phyloP scores from a whole-genome alignment of 805 yeast genomes.

The Pichia nakasei region DNA sequence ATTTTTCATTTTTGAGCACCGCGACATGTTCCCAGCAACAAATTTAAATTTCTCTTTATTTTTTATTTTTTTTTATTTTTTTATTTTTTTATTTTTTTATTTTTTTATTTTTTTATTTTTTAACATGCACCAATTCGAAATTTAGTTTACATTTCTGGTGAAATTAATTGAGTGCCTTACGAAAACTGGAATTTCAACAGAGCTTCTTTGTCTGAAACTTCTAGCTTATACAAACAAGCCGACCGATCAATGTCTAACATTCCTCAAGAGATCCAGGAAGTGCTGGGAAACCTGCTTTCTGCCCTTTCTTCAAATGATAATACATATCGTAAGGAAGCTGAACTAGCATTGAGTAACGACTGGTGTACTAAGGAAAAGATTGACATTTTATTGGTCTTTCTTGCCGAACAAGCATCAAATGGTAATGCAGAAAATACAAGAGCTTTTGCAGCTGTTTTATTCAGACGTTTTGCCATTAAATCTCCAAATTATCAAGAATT shows the following conservation, averaged over 20 bases:
- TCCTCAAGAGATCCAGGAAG: constrained; percentile 51
- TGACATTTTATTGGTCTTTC: constrained; percentile 61
- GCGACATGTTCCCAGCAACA: too few species aligned
- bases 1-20: too few species aligned
- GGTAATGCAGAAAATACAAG: constrained; percentile 54
- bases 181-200: too few species aligned
- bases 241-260: constrained; percentile 44
- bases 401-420: constrained; percentile 68
- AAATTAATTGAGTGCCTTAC: too few species aligned
- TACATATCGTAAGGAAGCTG: constrained; percentile 64
- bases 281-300: constrained; percentile 46
- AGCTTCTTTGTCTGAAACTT: too few species aligned
- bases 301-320: constrained; percentile 79
- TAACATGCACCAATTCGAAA: too few species aligned
- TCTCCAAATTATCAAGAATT: constrained; percentile 58
- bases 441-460: constrained; percentile 78
- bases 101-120: too few species aligned
- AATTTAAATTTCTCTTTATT: too few species aligned
- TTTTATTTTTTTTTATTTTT: too few species aligned
- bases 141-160: too few species aligned
- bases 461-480: constrained; percentile 76
- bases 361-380: constrained; percentile 69
- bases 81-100: too few species aligned
- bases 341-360: constrained; percentile 55
- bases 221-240: neutral